Evolutionary conservation across 2,329 filamentous ascomycete genomes (phyloP).

Genomic region (Xylariales sp.): DNA sequence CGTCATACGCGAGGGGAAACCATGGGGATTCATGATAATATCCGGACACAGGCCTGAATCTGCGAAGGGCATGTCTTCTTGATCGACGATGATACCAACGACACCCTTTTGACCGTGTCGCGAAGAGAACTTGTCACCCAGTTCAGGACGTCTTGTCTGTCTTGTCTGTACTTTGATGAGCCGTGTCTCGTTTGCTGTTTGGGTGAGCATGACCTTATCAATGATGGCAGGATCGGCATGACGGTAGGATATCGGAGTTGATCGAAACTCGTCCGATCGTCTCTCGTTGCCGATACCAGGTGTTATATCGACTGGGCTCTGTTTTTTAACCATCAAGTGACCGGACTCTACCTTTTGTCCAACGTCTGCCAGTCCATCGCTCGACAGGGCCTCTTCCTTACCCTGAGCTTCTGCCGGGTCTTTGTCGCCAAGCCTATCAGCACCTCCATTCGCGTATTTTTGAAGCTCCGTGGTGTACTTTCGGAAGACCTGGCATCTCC

Average conservation of each 20-base stretch:
- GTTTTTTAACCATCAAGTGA: conserved; percentile 88
- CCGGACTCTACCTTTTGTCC: conserved; percentile 73
- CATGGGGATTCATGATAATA: conserved; percentile 99
- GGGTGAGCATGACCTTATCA: conserved; percentile 92
- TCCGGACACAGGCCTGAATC: conserved; percentile 89
- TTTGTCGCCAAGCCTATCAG: conserved; percentile 62
- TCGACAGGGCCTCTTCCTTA: conserved; percentile 70
- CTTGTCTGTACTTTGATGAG: conserved; percentile 92
- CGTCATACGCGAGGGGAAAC: conserved; percentile 99
- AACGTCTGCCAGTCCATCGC: conserved; percentile 85
- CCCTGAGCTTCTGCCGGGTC: conserved; percentile 57
- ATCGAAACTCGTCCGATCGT: conserved; percentile 58
- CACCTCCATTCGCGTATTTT: conserved; percentile 78
- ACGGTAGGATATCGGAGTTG: conserved; percentile 72
- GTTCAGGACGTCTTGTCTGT: conserved; percentile 90
- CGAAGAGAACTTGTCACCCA: conserved; percentile 98
- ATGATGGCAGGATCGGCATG: conserved; percentile 83
- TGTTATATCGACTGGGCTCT: conserved; percentile 72
- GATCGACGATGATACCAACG: conserved; percentile 91
- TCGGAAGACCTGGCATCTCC: conserved; percentile 95
- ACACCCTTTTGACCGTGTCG: conserved; percentile 98
- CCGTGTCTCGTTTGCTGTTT: conserved; percentile 79
- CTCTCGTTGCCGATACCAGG: conserved; percentile 66
- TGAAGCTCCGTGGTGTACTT: conserved; percentile 86
- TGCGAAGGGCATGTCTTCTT: conserved; percentile 95